phyloP scores from a whole-genome alignment of 257 asterid species.

The Gentiana straminea region DNA sequence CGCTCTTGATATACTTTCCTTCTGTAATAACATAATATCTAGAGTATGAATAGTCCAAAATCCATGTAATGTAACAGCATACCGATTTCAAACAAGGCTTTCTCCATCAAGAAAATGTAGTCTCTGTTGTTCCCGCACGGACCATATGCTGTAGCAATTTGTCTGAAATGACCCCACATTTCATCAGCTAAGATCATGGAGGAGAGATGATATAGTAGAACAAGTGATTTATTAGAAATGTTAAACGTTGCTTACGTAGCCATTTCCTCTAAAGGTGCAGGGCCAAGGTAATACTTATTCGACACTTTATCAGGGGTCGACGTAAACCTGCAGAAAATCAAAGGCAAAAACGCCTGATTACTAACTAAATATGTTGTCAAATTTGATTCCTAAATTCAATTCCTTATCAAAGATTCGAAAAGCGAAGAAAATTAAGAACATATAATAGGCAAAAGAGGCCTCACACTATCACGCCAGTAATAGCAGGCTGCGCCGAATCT shows the following conservation, averaged over 20 bases:
- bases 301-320: slow-evolving; percentile 70
- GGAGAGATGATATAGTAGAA: not conserved
- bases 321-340: slow-evolving; percentile 48
- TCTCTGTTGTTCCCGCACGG: slow-evolving; percentile 90
- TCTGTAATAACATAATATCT: no score
- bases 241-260: slow-evolving; percentile 18
- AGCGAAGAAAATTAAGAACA: not conserved
- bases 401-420: not conserved
- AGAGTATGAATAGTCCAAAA: no score
- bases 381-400: not conserved
- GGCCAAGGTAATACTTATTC: slow-evolving; percentile 83
- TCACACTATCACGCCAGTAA: slow-evolving; percentile 70
- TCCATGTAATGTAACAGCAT: not conserved
- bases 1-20: not conserved
- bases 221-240: not conserved
- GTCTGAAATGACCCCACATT: slow-evolving; percentile 19
- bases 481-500: slow-evolving; percentile 43
- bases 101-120: slow-evolving; percentile 69
- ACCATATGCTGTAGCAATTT: slow-evolving; percentile 87
- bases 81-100: slow-evolving; percentile 77
- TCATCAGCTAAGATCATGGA: not conserved
- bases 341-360: no score
- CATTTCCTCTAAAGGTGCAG: slow-evolving; percentile 86
- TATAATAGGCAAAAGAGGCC: slow-evolving; percentile 13
- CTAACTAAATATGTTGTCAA: not conserved